Percentiles rank a stretch among this genome's conserved stretches.
Evolutionary conservation across 139 green algal genomes (phyloP).

Genomic region (Protoeuglena noctilucae): DNA sequence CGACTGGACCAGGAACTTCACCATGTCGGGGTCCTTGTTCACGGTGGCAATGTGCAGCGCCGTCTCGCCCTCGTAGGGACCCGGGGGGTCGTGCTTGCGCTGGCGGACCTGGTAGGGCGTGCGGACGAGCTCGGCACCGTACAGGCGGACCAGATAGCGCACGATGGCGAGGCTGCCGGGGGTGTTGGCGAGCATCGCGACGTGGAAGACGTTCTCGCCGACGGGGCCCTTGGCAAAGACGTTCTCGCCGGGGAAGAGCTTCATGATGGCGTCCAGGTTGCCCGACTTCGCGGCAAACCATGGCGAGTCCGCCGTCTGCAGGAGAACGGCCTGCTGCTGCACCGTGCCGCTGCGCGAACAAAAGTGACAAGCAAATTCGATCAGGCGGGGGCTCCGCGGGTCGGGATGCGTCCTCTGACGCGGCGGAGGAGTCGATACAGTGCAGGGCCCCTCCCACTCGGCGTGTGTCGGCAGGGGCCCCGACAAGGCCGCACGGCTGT

Average conservation of each 20-base stretch:
- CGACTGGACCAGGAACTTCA: conserved; percentile 41
- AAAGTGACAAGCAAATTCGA: too few species aligned
- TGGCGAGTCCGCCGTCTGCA: conserved; percentile 32
- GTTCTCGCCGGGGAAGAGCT: conserved; percentile 33
- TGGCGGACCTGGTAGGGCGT: conserved; percentile 37
- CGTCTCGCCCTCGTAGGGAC: conserved; percentile 40
- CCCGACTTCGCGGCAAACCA: conserved; percentile 43
- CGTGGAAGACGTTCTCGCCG: conserved; percentile 39
- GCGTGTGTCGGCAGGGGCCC: too few species aligned
- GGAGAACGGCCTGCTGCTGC: conserved; percentile 22
- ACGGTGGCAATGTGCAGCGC: conserved; percentile 43
- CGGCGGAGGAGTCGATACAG: too few species aligned
- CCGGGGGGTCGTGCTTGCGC: conserved; percentile 17
- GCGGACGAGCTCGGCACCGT: conserved; percentile 29
- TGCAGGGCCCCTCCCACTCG: too few species aligned
- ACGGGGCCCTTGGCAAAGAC: conserved; percentile 35
- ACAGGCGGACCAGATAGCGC: conserved; percentile 40
- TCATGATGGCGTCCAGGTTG: conserved; percentile 36
- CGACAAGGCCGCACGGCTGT: too few species aligned
- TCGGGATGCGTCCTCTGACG: too few species aligned
- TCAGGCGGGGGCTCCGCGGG: too few species aligned
- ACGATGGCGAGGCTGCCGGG: conserved; percentile 35
- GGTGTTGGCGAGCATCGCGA: conserved; percentile 39
- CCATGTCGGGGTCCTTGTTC: conserved; percentile 33
- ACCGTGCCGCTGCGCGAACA: too few species aligned